Evolutionary conservation across 2,329 filamentous ascomycete species (phyloP).

Genomic region (Septoria petroselini): DNA sequence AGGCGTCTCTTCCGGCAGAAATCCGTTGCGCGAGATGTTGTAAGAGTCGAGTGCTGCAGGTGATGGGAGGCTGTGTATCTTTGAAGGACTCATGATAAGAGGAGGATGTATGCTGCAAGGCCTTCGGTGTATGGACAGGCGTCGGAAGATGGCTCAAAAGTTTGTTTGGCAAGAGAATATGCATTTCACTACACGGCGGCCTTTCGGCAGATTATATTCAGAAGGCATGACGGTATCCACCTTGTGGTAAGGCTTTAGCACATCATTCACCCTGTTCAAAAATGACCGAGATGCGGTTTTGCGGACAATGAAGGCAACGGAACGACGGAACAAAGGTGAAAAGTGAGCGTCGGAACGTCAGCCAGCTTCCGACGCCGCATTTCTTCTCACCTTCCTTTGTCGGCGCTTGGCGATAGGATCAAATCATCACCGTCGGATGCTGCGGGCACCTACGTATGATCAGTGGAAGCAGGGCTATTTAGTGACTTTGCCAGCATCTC

Average conservation of each 20-base stretch:
- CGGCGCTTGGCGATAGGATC: not conserved
- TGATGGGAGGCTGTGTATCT: constrained; percentile 24
- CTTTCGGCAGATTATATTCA: not conserved
- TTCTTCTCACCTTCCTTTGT: constrained; percentile 12
- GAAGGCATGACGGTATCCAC: constrained; percentile 3
- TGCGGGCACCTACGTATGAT: constrained; percentile 4
- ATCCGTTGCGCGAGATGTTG: constrained; percentile 57
- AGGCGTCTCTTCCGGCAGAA: constrained; percentile 76
- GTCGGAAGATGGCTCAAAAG: not conserved
- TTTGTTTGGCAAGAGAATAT: not conserved
- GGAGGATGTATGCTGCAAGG: not conserved
- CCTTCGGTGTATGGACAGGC: not conserved
- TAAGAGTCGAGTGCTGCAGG: constrained; percentile 26
- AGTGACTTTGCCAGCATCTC: not conserved
- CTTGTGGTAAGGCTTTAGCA: not conserved
- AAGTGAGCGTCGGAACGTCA: not conserved
- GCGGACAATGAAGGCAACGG: not conserved
- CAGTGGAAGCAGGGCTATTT: constrained; percentile 5
- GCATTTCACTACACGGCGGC: not conserved
- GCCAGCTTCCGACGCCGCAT: not conserved
- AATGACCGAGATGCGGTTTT: not conserved
- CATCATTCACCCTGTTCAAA: not conserved
- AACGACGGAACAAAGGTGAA: not conserved
- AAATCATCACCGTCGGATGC: constrained; percentile 6
- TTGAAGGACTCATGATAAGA: constrained; percentile 31